A percentile compares a stretch with the other conserved stretches of the same genome.
Conservation (phyloP, 2,329 filamentous ascomycete species). For the Penicillium fuscoglaucum region DNA sequence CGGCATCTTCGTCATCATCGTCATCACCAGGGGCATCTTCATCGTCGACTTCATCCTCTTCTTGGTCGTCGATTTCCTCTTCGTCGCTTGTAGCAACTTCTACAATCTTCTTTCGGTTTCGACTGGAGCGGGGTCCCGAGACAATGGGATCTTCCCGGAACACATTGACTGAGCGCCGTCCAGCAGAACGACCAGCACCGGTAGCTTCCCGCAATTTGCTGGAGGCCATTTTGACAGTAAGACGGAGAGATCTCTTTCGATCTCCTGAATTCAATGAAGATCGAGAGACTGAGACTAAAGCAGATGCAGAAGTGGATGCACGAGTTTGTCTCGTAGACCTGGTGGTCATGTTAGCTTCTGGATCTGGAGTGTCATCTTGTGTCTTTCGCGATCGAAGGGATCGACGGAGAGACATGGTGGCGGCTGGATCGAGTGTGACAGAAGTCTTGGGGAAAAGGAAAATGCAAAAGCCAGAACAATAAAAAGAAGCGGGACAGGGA, state of each 20-base stretch:
- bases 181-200: conserved; percentile 31
- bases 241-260: conserved; percentile 44
- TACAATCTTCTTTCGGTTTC: conserved; percentile 47
- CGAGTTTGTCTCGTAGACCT: conserved; percentile 42
- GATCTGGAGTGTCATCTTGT: conserved; percentile 30
- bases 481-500: conserved; percentile 10
- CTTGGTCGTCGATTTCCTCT: conserved; percentile 50
- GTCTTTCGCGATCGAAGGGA: conserved; percentile 40
- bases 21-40: conserved; percentile 39
- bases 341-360: conserved; percentile 38
- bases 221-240: conserved; percentile 53
- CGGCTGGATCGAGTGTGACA: conserved; percentile 1
- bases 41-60: conserved; percentile 44
- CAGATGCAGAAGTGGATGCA: conserved; percentile 37
- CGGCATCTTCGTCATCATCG: conserved; percentile 41
- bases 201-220: conserved; percentile 53
- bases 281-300: conserved; percentile 30
- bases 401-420: conserved; percentile 41
- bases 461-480: not conserved
- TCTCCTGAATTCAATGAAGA: conserved; percentile 39
- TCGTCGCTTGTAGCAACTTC: conserved; percentile 51
- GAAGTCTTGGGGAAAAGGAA: not conserved
- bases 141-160: conserved; percentile 50
- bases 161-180: conserved; percentile 42
- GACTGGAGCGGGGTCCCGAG: conserved; percentile 48